A percentile compares a stretch with the other conserved stretches of the same genome.
These are phyloP conservation scores for Pseudogymnoascus sp. DNA, from an alignment of 2,329 filamentous ascomycete genomes.

Conservation along the genomic window DNA sequence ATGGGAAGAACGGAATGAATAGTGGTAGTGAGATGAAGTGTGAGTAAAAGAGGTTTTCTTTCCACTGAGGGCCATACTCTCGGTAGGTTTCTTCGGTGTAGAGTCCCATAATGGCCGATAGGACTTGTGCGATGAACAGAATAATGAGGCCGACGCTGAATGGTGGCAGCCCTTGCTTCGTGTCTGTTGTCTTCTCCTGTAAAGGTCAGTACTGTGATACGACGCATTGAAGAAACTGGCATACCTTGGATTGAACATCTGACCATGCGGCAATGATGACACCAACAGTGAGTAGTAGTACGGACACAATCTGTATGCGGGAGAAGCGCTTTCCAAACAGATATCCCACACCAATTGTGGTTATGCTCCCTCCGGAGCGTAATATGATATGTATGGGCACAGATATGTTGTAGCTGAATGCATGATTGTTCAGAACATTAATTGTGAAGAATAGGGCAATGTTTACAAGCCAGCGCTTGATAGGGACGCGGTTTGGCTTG, in stretches of 20 bases:
- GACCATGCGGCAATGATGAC: slow-evolving; percentile 86
- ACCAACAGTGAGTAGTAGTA: slow-evolving; percentile 74
- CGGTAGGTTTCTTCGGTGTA: slow-evolving; percentile 90
- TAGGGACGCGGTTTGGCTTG: slow-evolving; percentile 69
- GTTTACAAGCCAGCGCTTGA: slow-evolving; percentile 79
- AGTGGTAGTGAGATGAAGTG: slow-evolving; percentile 68
- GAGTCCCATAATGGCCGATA: slow-evolving; percentile 90
- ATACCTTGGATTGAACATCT: slow-evolving; percentile 76
- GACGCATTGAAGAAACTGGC: slow-evolving; percentile 17
- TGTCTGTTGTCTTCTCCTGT: slow-evolving; percentile 11
- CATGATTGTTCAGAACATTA: slow-evolving; percentile 95
- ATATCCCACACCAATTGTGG: slow-evolving; percentile 87
- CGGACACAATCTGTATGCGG: slow-evolving; percentile 69
- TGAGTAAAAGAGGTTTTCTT: slow-evolving; percentile 93
- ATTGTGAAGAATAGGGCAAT: slow-evolving; percentile 87
- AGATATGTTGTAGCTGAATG: slow-evolving; percentile 93
- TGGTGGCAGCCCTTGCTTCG: slow-evolving; percentile 33
- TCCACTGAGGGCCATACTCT: slow-evolving; percentile 82
- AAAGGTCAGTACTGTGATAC: neutral
- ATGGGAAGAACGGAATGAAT: slow-evolving; percentile 64
- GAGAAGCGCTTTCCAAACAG: slow-evolving; percentile 81
- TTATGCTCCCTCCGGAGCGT: slow-evolving; percentile 89
- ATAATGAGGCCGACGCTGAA: slow-evolving; percentile 70
- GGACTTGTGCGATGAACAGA: slow-evolving; percentile 77
- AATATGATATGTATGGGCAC: slow-evolving; percentile 96